Conservation (phyloP, 345 rosid genomes). For the Nephelium lappaceum region DNA sequence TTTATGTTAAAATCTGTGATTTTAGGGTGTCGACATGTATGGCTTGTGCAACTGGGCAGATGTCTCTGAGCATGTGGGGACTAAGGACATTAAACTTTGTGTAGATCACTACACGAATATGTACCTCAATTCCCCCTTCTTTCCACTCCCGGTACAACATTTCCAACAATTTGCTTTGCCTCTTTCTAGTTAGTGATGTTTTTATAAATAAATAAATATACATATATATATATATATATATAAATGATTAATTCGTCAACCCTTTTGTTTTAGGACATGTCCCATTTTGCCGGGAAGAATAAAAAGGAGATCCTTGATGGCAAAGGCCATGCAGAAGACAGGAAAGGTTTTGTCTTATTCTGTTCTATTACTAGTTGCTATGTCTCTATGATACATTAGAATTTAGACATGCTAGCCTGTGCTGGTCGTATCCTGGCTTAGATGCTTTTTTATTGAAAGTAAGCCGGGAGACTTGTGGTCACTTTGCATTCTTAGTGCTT, state of each 20-base stretch:
- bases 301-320: constrained; percentile 96
- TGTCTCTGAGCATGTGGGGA: constrained; percentile 96
- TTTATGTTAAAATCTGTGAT: constrained; percentile 14
- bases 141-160: constrained; percentile 85
- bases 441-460: no score
- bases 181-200: background rate
- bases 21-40: constrained; percentile 96
- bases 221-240: no score
- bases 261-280: constrained; percentile 69
- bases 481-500: no score
- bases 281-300: constrained; percentile 88
- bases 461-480: no score
- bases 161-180: background rate
- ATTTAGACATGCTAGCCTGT: no score
- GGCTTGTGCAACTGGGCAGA: constrained; percentile 97
- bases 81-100: constrained; percentile 86
- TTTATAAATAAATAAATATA: no score
- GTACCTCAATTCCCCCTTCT: constrained; percentile 78
- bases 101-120: constrained; percentile 73
- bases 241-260: background rate
- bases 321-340: constrained; percentile 83
- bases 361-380: no score
- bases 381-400: no score
- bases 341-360: constrained; percentile 32
- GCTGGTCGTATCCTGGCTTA: no score